Percentiles rank a stretch among this genome's conserved stretches.
These are phyloP conservation scores for Monosporascus sp. DNA, from an alignment of 2,329 filamentous ascomycete species.

Conservation along the genomic window DNA sequence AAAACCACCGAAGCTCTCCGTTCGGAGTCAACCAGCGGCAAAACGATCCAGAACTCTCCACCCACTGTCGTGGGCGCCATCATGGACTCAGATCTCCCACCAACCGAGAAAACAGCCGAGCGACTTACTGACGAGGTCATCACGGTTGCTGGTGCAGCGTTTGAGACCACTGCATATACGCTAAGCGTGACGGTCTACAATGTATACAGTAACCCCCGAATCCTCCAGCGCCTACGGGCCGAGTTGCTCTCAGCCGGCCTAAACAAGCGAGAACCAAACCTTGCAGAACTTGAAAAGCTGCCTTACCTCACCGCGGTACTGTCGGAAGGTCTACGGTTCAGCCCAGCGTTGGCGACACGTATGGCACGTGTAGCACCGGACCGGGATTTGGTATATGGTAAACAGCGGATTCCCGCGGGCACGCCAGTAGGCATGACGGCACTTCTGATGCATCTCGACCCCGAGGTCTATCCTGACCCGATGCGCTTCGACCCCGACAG, in stretches of 20 bases:
- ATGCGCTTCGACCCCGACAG: conserved; percentile 16
- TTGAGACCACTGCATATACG: conserved; percentile 1
- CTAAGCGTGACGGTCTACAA: neutral
- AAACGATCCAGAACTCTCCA: neutral
- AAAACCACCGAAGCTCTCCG: too few species aligned
- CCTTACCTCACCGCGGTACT: conserved; percentile 38
- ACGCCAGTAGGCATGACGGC: conserved; percentile 20
- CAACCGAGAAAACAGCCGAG: neutral
- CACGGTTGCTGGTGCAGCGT: conserved; percentile 1
- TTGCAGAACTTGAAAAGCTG: conserved; percentile 3
- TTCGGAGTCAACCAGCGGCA: too few species aligned
- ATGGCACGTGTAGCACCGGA: conserved; percentile 35
- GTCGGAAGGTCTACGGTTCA: conserved; percentile 38
- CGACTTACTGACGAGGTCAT: conserved; percentile 1
- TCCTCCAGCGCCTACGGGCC: conserved; percentile 1
- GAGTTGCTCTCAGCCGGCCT: conserved; percentile 7
- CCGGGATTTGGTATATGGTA: conserved; percentile 8
- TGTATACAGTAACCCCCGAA: neutral
- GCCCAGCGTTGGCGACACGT: conserved; percentile 34
- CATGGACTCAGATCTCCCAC: neutral
- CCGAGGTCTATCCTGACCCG: conserved; percentile 10
- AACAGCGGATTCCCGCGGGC: conserved; percentile 16
- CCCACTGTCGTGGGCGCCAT: neutral
- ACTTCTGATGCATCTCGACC: conserved; percentile 16
- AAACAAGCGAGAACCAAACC: conserved; percentile 5